These are phyloP conservation scores for Sphagnum fallax DNA, from an alignment of 228 moss, liverwort and hornwort species.

Conservation along the genomic window DNA sequence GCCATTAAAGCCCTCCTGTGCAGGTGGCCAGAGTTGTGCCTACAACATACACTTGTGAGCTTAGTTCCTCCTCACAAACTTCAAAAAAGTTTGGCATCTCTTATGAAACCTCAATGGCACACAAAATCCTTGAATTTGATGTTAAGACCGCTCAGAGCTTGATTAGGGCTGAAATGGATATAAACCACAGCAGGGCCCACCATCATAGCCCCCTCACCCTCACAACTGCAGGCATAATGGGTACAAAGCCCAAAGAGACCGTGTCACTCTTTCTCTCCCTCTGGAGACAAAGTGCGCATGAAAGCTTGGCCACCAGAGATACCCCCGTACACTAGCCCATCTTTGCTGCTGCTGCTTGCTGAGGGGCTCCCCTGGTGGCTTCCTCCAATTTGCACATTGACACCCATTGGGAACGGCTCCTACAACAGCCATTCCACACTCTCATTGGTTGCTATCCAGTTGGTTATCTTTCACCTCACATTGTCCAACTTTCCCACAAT, in stretches of 20 bases:
- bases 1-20: slow-evolving; percentile 38
- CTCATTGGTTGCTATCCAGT: slow-evolving; percentile 4
- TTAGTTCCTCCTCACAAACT: slow-evolving; percentile 5
- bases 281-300: slow-evolving; percentile 39
- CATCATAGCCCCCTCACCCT: too few species aligned
- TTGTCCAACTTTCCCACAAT: too few species aligned
- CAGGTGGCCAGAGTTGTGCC: slow-evolving; percentile 30
- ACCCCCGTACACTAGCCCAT: slow-evolving; percentile 27
- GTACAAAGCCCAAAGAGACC: not conserved
- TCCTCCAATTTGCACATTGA: slow-evolving; percentile 53
- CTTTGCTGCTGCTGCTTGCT: slow-evolving; percentile 53
- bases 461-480: too few species aligned
- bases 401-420: slow-evolving; percentile 69
- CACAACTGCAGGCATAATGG: too few species aligned
- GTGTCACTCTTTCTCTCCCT: slow-evolving; percentile 38
- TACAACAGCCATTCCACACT: slow-evolving; percentile 11
- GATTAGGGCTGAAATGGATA: too few species aligned
- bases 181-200: too few species aligned
- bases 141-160: too few species aligned
- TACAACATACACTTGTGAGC: slow-evolving; percentile 17
- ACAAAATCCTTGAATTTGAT: too few species aligned
- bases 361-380: slow-evolving; percentile 71
- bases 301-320: slow-evolving; percentile 18
- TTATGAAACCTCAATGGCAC: too few species aligned
- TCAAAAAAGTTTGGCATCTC: not conserved